Conservation (phyloP, 2,329 filamentous ascomycete genomes). For the Tolypocladium amazonense region DNA sequence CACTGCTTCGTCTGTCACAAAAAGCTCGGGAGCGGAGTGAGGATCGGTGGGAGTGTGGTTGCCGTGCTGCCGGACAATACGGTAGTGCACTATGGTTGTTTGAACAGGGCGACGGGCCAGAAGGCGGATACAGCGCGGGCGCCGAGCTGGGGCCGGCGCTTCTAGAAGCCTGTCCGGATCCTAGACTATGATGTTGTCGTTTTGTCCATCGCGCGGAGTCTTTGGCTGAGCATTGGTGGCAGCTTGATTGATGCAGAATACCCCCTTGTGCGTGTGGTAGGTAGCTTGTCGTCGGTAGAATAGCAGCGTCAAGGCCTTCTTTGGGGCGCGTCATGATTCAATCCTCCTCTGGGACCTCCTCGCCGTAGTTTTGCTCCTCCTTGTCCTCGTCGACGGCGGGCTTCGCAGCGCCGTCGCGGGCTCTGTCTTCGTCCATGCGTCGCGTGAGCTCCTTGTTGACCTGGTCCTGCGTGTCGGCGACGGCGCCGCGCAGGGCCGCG, state of each 20-base stretch:
- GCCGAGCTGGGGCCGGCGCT: slow-evolving; percentile 26
- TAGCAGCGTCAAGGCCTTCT: not conserved
- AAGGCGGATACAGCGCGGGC: slow-evolving; percentile 20
- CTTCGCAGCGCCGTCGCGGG: slow-evolving; percentile 24
- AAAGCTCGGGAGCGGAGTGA: slow-evolving; percentile 71
- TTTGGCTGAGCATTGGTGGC: slow-evolving; percentile 7
- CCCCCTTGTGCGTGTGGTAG: slow-evolving; percentile 6
- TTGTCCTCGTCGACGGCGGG: slow-evolving; percentile 38
- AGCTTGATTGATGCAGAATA: slow-evolving; percentile 15
- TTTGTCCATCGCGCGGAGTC: not conserved
- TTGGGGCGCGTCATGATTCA: slow-evolving; percentile 9
- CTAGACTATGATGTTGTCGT: slow-evolving; percentile 4
- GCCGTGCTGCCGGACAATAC: slow-evolving; percentile 77
- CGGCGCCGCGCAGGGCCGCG: slow-evolving; percentile 43
- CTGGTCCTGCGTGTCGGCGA: slow-evolving; percentile 47
- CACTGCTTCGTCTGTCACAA: slow-evolving; percentile 92
- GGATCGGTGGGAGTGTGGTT: slow-evolving; percentile 83
- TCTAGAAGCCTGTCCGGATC: slow-evolving; percentile 13
- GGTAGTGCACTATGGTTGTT: slow-evolving; percentile 75
- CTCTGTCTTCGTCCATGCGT: slow-evolving; percentile 66
- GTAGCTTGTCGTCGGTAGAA: not conserved
- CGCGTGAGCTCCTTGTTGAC: slow-evolving; percentile 62
- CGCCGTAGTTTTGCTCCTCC: slow-evolving; percentile 74
- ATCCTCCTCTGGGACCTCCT: slow-evolving; percentile 65
- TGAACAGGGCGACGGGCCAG: slow-evolving; percentile 36